Conservation (phyloP, 2,329 filamentous ascomycete species). For the Aspergillaceae sp. region DNA sequence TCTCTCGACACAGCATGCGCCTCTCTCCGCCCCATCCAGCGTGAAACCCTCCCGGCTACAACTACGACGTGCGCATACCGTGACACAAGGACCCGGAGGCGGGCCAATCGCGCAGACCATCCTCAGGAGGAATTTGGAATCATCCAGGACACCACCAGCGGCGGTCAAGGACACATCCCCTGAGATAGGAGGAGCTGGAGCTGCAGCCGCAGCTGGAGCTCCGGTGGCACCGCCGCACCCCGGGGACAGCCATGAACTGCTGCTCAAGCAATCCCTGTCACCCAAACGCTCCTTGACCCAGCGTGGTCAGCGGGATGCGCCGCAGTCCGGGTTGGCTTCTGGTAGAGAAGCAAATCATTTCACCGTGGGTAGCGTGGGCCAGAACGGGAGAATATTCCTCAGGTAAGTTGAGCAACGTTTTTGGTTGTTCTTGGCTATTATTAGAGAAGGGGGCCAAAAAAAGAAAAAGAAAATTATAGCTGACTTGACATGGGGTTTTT, state of each 20-base stretch:
- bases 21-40: neutral
- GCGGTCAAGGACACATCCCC: conserved; percentile 23
- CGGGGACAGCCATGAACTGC: conserved; percentile 47
- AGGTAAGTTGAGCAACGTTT: conserved; percentile 48
- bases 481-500: conserved; percentile 6
- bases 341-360: conserved; percentile 63
- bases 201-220: no score
- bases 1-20: neutral
- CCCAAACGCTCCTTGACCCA: conserved; percentile 41
- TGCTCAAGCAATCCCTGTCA: conserved; percentile 27
- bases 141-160: conserved; percentile 9
- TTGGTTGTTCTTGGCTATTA: neutral
- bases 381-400: conserved; percentile 73
- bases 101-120: conserved; percentile 7
- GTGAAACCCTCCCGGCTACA: conserved; percentile 4
- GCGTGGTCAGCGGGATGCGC: conserved; percentile 47
- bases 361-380: conserved; percentile 71
- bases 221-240: conserved; percentile 24
- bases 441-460: no score
- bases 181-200: conserved; percentile 14
- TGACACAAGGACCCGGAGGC: conserved; percentile 21
- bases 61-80: conserved; percentile 32
- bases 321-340: conserved; percentile 35
- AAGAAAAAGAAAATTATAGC: conserved; percentile 1
- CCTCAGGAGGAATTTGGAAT: conserved; percentile 20